phyloP scores from a whole-genome alignment of 83 land plant species.

The Diphasiastrum complanatum region DNA sequence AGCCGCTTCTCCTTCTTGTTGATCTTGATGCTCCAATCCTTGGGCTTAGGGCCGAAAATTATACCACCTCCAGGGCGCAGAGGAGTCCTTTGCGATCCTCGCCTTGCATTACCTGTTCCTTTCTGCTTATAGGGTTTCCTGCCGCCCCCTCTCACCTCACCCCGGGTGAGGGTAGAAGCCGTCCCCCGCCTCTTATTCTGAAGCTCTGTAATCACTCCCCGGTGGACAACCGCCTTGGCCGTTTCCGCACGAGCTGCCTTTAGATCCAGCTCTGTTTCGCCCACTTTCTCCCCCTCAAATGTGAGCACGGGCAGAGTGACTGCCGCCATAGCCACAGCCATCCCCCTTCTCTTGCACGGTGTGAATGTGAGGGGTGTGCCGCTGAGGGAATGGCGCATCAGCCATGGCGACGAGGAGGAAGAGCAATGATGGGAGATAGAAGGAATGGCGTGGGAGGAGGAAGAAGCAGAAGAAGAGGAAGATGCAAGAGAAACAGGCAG shows the following conservation, averaged over 20 bases:
- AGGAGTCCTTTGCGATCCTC: constrained; percentile 79
- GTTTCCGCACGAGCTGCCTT: constrained; percentile 71
- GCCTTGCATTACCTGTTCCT: constrained; percentile 76
- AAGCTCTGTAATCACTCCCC: constrained; percentile 70
- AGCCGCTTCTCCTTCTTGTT: constrained; percentile 87
- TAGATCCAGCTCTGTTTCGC: constrained; percentile 50
- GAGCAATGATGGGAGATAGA: no score
- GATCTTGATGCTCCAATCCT: constrained; percentile 88
- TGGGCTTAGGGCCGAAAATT: constrained; percentile 92
- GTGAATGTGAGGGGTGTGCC: no score
- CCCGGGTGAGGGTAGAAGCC: constrained; percentile 82
- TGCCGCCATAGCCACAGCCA: no score
- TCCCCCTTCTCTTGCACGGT: no score
- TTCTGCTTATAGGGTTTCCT: constrained; percentile 82
- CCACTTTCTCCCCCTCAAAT: constrained; percentile 53
- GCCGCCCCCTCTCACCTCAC: constrained; percentile 89
- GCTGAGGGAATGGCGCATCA: no score
- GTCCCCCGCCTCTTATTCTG: constrained; percentile 79
- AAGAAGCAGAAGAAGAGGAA: no score
- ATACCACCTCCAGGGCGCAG: constrained; percentile 92
- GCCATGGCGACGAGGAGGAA: no score
- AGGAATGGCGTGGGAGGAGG: no score
- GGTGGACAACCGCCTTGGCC: constrained; percentile 81
- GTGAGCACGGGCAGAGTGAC: constrained; percentile 67
- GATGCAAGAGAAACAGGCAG: no score